Evolutionary conservation across 1,284 basidiomycete species (phyloP), one percentile per base, ranked within the genome.

Genomic region (Stygiomarasmius scandens): DNA sequence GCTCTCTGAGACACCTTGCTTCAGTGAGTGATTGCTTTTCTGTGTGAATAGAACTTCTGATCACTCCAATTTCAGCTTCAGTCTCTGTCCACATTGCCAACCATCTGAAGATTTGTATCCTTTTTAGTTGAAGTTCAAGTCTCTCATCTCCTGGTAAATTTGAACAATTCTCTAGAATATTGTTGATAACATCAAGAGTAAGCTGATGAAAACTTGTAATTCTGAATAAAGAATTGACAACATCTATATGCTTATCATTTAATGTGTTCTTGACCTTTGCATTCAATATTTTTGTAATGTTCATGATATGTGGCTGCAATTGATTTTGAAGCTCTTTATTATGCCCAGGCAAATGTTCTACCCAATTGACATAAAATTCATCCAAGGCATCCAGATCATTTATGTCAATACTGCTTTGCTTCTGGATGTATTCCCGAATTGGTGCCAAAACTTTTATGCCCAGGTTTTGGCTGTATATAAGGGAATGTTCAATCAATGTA

Each of bases 1-100:
- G 25, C 12, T 23, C 46, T 34, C 50, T 47, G 19, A 56, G 49
- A 29, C 49, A 51, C 23, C 45, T 29, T 48, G 45, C 45, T 41
- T 27, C 44, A 19, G n/a, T n/a, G n/a, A n/a, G n/a, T 10, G 32
- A 52, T 25, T 24, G 38, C 19, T 24, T 43, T 11, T 22, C 8
- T 11, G 22, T 11, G n/a, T n/a, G 45, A 56, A 10, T 25, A 23
- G 45, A 19, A 22, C 46, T 34, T 53, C 43, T 34, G 11, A 49
- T 32, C 12, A 5, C 32, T 25, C 32, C 48, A 29, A 32, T 32
- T 14, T 49, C 27, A 14, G 12, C 23, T 19, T 16, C 32, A 16
- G 48, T 27, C 27, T 24, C 8, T 16, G 25, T 11, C 8, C 23
- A 16, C 8, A 3, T n/a, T 27, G n/a, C 29, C 34, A 51, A n/a